These are phyloP conservation scores for Candida odintsovae DNA, from an alignment of 805 yeast genomes.

Conservation along the genomic window DNA sequence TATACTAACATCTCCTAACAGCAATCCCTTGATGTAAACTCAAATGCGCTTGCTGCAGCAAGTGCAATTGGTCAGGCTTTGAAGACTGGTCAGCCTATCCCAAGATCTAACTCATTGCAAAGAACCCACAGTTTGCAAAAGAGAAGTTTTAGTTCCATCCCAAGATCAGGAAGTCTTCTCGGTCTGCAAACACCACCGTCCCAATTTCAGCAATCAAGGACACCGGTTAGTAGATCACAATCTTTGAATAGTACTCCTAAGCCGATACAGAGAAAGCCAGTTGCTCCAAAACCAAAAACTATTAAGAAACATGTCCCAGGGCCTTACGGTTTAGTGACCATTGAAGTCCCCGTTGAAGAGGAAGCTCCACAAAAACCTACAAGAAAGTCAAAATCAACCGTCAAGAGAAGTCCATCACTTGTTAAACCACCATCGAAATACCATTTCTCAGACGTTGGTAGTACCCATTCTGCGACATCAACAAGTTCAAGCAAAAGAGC, in stretches of 20 bases:
- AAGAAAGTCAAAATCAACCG: constrained; percentile 4
- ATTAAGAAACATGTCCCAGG: constrained; percentile 71
- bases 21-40: constrained; percentile 27
- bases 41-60: constrained; percentile 62
- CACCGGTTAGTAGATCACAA: constrained; percentile 13
- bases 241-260: constrained; percentile 10
- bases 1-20: constrained; percentile 9
- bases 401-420: neutral
- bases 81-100: constrained; percentile 27
- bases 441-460: constrained; percentile 6
- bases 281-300: constrained; percentile 31
- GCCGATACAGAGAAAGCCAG: constrained; percentile 3
- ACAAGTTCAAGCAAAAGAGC: constrained; percentile 12
- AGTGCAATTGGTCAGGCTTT: constrained; percentile 47
- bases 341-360: constrained; percentile 56
- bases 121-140: constrained; percentile 18
- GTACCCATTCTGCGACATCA: constrained; percentile 10
- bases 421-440: neutral
- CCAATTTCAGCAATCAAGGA: constrained; percentile 9
- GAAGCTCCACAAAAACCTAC: constrained; percentile 9
- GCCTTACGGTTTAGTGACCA: constrained; percentile 59
- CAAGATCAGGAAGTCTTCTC: constrained; percentile 18
- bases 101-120: constrained; percentile 24
- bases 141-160: constrained; percentile 4
- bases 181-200: constrained; percentile 19